Evolutionary conservation across 495 filamentous ascomycete genomes (phyloP).

Genomic region (Tuber indicum): DNA sequence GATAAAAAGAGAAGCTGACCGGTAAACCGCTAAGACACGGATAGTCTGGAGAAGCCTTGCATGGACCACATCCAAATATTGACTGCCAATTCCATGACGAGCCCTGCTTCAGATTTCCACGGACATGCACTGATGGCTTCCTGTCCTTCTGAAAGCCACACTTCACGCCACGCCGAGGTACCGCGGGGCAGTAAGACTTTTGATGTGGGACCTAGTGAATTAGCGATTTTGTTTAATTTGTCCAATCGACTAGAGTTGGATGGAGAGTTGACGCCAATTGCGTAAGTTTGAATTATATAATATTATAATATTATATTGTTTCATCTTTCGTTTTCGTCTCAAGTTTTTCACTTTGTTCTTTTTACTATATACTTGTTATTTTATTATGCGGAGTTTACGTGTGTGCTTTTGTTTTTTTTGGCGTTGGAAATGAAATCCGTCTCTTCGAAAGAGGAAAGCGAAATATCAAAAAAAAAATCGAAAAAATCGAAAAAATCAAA

Average conservation of each 20-base stretch:
- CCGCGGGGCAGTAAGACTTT: constrained; percentile 54
- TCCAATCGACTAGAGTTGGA: constrained; percentile 78
- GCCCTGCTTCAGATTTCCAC: constrained; percentile 50
- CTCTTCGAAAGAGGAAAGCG: background rate
- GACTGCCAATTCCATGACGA: constrained; percentile 45
- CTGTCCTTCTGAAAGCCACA: constrained; percentile 63
- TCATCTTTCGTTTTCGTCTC: background rate
- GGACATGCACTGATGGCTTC: constrained; percentile 88
- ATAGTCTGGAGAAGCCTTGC: constrained; percentile 87
- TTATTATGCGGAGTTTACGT: background rate
- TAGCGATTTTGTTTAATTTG: constrained; percentile 73
- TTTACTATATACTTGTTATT: background rate
- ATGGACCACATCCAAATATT: constrained; percentile 72
- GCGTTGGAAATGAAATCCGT: background rate
- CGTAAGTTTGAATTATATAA: constrained; percentile 46
- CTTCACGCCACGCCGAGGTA: constrained; percentile 41
- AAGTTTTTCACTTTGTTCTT: background rate
- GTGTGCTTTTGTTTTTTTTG: background rate
- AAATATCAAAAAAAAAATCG: background rate
- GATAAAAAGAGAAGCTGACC: constrained; percentile 23
- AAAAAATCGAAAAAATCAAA: background rate
- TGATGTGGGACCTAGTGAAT: constrained; percentile 64
- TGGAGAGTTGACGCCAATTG: constrained; percentile 92
- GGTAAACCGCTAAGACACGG: constrained; percentile 33
- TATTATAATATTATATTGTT: too few relatives aligned